Conservation (phyloP, 176 grass and related monocot genomes). For the Aegilops sharonensis region DNA sequence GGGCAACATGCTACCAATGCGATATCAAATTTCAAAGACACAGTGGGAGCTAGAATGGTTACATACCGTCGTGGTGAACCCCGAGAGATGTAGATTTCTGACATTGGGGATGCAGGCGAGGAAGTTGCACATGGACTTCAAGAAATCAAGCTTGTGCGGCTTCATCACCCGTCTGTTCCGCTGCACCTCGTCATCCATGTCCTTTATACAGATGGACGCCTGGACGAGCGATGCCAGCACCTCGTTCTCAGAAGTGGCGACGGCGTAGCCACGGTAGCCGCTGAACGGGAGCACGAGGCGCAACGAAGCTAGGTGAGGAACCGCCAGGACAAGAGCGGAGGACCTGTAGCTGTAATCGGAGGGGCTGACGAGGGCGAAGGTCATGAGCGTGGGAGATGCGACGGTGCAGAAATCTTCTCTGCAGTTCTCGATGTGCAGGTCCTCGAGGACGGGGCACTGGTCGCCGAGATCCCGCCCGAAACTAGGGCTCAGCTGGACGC, state of each 20-base stretch:
- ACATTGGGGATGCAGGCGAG: neutral
- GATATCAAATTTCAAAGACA: neutral
- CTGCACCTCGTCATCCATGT: neutral
- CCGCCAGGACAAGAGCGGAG: neutral
- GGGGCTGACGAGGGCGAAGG: neutral
- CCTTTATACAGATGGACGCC: neutral
- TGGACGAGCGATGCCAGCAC: neutral
- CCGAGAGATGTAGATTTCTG: neutral
- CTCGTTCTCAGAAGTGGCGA: neutral
- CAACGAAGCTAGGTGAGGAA: neutral
- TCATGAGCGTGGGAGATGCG: slow-evolving; percentile 5
- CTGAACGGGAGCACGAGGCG: neutral
- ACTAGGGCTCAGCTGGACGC: neutral
- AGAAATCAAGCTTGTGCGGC: neutral
- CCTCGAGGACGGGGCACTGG: slow-evolving; percentile 1
- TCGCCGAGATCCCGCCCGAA: neutral
- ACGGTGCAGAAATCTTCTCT: neutral
- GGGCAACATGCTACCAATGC: too few species aligned
- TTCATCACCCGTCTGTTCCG: neutral
- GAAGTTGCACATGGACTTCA: neutral
- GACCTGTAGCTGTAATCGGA: neutral
- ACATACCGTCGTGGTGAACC: neutral
- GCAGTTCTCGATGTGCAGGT: neutral
- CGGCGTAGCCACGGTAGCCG: neutral
- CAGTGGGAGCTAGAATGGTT: neutral